Percentiles rank a stretch among this genome's conserved stretches.
phyloP scores from a whole-genome alignment of 164 flowering plant genomes.

The Stephania yunnanensis region DNA sequence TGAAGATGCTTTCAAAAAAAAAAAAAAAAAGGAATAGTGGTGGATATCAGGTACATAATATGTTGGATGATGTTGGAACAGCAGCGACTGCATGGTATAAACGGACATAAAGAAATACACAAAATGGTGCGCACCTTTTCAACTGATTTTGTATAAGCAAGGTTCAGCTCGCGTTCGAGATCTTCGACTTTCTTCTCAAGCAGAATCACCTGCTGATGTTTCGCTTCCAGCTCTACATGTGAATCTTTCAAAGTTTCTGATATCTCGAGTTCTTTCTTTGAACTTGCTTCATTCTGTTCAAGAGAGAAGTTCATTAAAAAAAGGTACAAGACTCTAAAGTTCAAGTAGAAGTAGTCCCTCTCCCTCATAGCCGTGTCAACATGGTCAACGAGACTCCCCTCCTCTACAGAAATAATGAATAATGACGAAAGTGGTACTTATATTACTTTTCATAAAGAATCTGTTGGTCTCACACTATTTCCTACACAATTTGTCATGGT shows the following conservation, averaged over 20 bases:
- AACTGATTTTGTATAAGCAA: conserved; percentile 32
- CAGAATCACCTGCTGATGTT: conserved; percentile 37
- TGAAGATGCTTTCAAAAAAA: not conserved
- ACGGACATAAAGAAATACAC: not conserved
- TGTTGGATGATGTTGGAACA: not conserved
- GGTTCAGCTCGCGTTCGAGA: conserved; percentile 52
- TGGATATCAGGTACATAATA: not conserved
- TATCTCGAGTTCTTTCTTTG: conserved; percentile 41
- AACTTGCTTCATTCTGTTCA: conserved; percentile 50
- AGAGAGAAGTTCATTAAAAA: conserved; percentile 5
- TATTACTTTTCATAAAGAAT: not conserved
- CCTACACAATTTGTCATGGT: not conserved
- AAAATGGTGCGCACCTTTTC: conserved; percentile 38
- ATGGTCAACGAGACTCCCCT: not conserved
- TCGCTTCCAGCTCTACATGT: conserved; percentile 54
- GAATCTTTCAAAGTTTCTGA: conserved; percentile 43
- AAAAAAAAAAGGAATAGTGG: not conserved
- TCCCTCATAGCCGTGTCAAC: too few species aligned
- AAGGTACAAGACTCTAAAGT: not conserved
- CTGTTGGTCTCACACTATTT: not conserved
- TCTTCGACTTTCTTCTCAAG: conserved; percentile 56
- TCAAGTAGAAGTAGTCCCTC: too few species aligned
- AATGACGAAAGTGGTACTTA: not conserved
- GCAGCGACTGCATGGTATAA: not conserved
- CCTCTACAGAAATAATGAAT: not conserved